Evolutionary conservation across 345 rosid genomes (phyloP).

Genomic region (Hibiscus mutabilis): DNA sequence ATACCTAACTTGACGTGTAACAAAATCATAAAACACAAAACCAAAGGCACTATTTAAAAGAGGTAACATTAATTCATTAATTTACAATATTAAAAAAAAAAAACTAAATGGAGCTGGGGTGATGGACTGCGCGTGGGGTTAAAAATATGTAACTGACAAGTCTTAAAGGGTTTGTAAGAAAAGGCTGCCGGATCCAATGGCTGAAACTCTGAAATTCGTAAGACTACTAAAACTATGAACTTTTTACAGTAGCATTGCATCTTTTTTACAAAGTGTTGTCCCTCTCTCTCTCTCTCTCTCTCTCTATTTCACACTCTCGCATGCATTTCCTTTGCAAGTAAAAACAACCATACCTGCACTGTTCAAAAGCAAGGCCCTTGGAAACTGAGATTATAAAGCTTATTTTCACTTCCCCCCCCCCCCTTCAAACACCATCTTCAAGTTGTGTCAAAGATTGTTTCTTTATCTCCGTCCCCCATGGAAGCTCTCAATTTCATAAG

Average conservation of each 20-base stretch:
- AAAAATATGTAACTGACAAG: background rate
- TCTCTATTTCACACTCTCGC: no score
- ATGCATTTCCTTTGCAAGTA: conserved; percentile 2
- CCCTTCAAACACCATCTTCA: conserved; percentile 30
- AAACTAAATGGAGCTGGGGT: no score
- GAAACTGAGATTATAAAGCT: conserved; percentile 16
- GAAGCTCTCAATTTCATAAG: conserved; percentile 62
- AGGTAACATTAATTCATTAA: no score
- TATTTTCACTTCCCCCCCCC: background rate
- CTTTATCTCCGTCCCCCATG: conserved; percentile 23
- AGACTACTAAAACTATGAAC: background rate
- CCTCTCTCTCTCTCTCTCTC: background rate
- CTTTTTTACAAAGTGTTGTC: background rate
- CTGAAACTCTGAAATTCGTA: background rate
- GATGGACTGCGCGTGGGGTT: conserved; percentile 2
- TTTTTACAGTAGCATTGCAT: background rate
- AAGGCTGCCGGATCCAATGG: background rate
- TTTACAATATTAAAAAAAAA: no score
- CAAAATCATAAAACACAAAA: no score
- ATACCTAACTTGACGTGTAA: no score
- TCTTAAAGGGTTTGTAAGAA: background rate
- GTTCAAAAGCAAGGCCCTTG: conserved; percentile 1
- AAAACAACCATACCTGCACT: conserved; percentile 10
- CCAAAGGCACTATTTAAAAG: no score
- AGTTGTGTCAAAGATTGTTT: conserved; percentile 5